A percentile compares a stretch with the other conserved stretches of the same genome.
Evolutionary conservation across 2,329 filamentous ascomycete species (phyloP).

Genomic region (Scytalidium lignicola): DNA sequence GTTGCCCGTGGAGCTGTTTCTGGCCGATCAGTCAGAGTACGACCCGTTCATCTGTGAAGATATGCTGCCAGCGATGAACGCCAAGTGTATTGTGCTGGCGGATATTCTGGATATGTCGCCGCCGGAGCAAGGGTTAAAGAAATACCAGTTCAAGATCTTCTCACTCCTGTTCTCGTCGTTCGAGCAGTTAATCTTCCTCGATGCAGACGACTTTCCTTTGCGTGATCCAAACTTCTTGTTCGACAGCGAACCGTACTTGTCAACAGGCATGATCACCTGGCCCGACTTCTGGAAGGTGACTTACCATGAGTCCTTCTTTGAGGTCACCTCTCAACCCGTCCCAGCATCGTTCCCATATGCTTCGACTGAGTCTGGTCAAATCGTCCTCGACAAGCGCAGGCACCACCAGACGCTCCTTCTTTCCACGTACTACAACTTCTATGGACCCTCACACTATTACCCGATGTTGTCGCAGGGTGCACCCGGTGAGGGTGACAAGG

Average conservation of each 20-base stretch:
- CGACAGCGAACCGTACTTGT: constrained; percentile 33
- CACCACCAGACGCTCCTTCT: constrained; percentile 38
- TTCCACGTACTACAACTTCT: constrained; percentile 44
- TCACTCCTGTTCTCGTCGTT: constrained; percentile 45
- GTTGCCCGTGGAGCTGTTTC: constrained; percentile 37
- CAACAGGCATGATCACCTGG: constrained; percentile 38
- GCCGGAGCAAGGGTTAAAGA: constrained; percentile 29
- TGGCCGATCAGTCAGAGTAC: constrained; percentile 31
- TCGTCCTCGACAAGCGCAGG: constrained; percentile 38
- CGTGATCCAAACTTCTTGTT: constrained; percentile 37
- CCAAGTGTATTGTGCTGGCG: constrained; percentile 35
- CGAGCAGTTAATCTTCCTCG: constrained; percentile 42
- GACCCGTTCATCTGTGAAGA: constrained; percentile 32
- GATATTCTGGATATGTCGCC: constrained; percentile 32
- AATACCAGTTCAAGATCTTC: constrained; percentile 43
- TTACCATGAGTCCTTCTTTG: constrained; percentile 32
- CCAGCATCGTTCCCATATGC: constrained; percentile 29
- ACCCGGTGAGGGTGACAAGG: constrained; percentile 44
- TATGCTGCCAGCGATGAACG: constrained; percentile 32
- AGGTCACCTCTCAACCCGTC: constrained; percentile 28
- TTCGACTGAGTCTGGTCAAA: constrained; percentile 39
- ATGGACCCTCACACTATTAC: constrained; percentile 40
- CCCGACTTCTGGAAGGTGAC: constrained; percentile 41
- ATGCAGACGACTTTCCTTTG: constrained; percentile 41
- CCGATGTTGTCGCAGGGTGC: constrained; percentile 40